Conservation (phyloP, 768 basidiomycete species). For the Rhizopogon roseolus region DNA sequence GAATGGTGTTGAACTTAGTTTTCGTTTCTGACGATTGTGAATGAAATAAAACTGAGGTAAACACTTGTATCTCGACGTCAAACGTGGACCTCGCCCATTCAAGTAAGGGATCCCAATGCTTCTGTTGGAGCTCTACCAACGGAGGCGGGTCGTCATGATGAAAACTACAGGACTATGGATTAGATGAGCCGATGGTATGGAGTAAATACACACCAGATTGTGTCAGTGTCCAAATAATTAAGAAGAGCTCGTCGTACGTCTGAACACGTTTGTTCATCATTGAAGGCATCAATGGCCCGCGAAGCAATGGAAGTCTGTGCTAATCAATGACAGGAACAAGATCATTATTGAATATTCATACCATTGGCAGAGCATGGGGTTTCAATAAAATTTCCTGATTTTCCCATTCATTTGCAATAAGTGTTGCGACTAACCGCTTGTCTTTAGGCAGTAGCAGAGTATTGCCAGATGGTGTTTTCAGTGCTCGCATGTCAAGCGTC, state of each 20-base stretch:
- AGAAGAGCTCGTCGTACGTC: slow-evolving; percentile 69
- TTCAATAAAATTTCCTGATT: slow-evolving; percentile 83
- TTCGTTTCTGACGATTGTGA: slow-evolving; percentile 69
- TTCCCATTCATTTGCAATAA: slow-evolving; percentile 97
- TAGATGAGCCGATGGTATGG: neutral
- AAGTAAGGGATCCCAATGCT: slow-evolving; percentile 87
- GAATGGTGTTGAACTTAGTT: slow-evolving; percentile 48
- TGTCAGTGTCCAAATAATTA: slow-evolving; percentile 91
- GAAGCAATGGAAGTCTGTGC: slow-evolving; percentile 83
- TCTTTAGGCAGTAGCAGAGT: slow-evolving; percentile 63
- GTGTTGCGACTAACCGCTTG: slow-evolving; percentile 69
- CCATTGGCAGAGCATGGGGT: slow-evolving; percentile 89
- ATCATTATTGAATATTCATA: slow-evolving; percentile 29
- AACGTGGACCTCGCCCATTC: slow-evolving; percentile 71
- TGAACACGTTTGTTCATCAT: slow-evolving; percentile 46
- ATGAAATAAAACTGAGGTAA: slow-evolving; percentile 66
- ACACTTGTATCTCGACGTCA: slow-evolving; percentile 60
- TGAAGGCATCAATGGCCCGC: slow-evolving; percentile 81
- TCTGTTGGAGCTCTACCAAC: slow-evolving; percentile 70
- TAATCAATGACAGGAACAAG: slow-evolving; percentile 5
- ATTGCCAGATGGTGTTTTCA: slow-evolving; percentile 89
- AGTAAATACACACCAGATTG: slow-evolving; percentile 61
- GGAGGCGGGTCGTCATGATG: slow-evolving; percentile 72
- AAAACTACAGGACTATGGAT: slow-evolving; percentile 48
- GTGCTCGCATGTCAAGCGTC: slow-evolving; percentile 74